phyloP scores from a whole-genome alignment of 306 rosid species.

The Sophora flavescens region DNA sequence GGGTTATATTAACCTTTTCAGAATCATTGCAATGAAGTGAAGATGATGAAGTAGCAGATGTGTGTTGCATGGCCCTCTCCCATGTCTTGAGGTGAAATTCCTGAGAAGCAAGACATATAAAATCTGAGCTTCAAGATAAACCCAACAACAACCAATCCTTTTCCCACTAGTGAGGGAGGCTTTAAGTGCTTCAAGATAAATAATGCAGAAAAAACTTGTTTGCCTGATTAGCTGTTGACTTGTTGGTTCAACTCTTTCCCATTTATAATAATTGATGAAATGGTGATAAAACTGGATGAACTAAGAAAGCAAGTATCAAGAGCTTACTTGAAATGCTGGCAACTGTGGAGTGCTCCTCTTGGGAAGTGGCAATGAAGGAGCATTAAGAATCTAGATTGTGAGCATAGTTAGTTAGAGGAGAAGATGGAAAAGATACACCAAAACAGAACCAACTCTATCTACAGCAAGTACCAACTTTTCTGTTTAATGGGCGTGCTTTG shows the following conservation, averaged over 20 bases:
- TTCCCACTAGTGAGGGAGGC: no score
- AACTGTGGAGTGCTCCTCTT: constrained; percentile 79
- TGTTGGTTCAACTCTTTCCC: background rate
- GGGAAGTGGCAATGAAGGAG: constrained; percentile 80
- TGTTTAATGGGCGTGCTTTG: constrained; percentile 91
- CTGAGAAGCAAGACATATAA: constrained; percentile 54
- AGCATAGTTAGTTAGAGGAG: constrained; percentile 40
- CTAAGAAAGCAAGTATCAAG: constrained; percentile 27
- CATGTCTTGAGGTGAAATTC: constrained; percentile 87
- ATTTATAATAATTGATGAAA: constrained; percentile 1
- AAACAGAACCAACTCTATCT: constrained; percentile 32
- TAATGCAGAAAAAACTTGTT: constrained; percentile 23
- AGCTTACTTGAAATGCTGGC: constrained; percentile 94
- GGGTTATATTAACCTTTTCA: constrained; percentile 56
- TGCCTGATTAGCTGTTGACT: constrained; percentile 8
- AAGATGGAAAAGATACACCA: constrained; percentile 31
- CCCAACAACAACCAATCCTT: no score
- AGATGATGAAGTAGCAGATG: constrained; percentile 65
- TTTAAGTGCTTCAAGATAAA: constrained; percentile 27
- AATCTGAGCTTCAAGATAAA: constrained; percentile 39
- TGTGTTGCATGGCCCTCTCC: constrained; percentile 88
- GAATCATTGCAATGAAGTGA: constrained; percentile 59
- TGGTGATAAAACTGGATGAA: constrained; percentile 10
- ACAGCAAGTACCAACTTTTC: constrained; percentile 75
- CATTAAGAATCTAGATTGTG: constrained; percentile 76